Conservation (phyloP, 2,329 filamentous ascomycete species). For the Hirsutella minnesotensis region DNA sequence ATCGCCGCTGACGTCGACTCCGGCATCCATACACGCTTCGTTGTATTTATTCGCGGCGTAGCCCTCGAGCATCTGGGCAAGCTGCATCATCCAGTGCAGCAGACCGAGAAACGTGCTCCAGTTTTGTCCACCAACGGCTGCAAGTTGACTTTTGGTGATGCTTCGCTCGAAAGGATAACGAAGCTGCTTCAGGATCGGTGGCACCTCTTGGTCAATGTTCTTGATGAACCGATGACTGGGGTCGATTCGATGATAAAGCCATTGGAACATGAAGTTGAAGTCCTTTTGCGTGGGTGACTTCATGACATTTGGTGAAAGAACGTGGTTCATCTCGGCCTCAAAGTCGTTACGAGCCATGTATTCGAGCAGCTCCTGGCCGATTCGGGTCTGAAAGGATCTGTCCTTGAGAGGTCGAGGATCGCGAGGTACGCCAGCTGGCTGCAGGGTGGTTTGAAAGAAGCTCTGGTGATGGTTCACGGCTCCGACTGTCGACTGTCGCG, state of each 20-base stretch:
- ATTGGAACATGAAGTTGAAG: slow-evolving; percentile 96
- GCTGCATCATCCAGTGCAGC: slow-evolving; percentile 98
- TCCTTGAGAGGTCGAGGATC: slow-evolving; percentile 84
- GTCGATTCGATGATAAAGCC: slow-evolving; percentile 92
- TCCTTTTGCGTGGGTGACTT: slow-evolving; percentile 96
- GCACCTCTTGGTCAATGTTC: slow-evolving; percentile 89
- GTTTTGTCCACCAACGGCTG: slow-evolving; percentile 90
- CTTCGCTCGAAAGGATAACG: slow-evolving; percentile 91
- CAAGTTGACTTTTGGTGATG: slow-evolving; percentile 92
- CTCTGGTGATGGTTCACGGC: slow-evolving; percentile 65
- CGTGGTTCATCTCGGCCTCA: slow-evolving; percentile 95
- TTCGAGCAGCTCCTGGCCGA: slow-evolving; percentile 82
- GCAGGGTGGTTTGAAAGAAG: slow-evolving; percentile 84
- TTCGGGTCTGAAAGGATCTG: slow-evolving; percentile 63
- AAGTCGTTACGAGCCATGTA: slow-evolving; percentile 92
- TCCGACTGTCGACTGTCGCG: slow-evolving; percentile 55
- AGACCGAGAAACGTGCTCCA: slow-evolving; percentile 92
- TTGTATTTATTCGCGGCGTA: slow-evolving; percentile 73
- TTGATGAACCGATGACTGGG: slow-evolving; percentile 89
- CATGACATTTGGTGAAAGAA: slow-evolving; percentile 78
- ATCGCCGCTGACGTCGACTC: slow-evolving; percentile 78
- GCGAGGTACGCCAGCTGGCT: slow-evolving; percentile 67
- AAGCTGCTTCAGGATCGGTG: slow-evolving; percentile 81
- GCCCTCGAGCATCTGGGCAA: slow-evolving; percentile 85
- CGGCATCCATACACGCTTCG: slow-evolving; percentile 77